Conservation (phyloP, 2,329 filamentous ascomycete species). For the Colletotrichum ledebouriae region DNA sequence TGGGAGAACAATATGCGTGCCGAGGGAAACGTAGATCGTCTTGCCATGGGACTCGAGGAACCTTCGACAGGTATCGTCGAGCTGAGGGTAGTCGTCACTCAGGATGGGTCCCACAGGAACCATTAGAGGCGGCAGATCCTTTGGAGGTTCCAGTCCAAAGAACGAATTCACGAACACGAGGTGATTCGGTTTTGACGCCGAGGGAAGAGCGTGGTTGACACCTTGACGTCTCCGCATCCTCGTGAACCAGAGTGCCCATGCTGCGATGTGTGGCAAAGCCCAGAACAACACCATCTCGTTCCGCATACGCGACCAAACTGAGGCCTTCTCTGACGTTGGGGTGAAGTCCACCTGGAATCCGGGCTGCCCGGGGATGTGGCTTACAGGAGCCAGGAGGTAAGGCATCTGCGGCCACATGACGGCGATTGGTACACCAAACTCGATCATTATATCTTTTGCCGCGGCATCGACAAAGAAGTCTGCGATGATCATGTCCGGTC, state of each 20-base stretch:
- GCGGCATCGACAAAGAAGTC: constrained; percentile 59
- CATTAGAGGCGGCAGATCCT: constrained; percentile 57
- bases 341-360: constrained; percentile 56
- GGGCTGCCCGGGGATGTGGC: constrained; percentile 57
- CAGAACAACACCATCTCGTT: constrained; percentile 49
- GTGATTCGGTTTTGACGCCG: constrained; percentile 54
- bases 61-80: constrained; percentile 45
- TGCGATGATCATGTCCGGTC: constrained; percentile 56
- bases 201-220: constrained; percentile 49
- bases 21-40: constrained; percentile 49
- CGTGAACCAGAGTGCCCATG: constrained; percentile 46
- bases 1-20: constrained; percentile 56
- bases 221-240: constrained; percentile 52
- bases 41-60: constrained; percentile 52
- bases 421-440: constrained; percentile 55
- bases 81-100: constrained; percentile 49
- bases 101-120: constrained; percentile 57
- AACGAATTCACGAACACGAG: constrained; percentile 60
- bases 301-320: constrained; percentile 53
- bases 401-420: constrained; percentile 59
- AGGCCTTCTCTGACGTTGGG: constrained; percentile 55
- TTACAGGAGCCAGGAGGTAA: constrained; percentile 51
- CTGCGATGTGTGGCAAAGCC: constrained; percentile 47
- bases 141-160: constrained; percentile 57
- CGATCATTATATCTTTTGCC: constrained; percentile 54